Conservation (phyloP, 2,329 filamentous ascomycete species). For the Sphaceloma murrayae region DNA sequence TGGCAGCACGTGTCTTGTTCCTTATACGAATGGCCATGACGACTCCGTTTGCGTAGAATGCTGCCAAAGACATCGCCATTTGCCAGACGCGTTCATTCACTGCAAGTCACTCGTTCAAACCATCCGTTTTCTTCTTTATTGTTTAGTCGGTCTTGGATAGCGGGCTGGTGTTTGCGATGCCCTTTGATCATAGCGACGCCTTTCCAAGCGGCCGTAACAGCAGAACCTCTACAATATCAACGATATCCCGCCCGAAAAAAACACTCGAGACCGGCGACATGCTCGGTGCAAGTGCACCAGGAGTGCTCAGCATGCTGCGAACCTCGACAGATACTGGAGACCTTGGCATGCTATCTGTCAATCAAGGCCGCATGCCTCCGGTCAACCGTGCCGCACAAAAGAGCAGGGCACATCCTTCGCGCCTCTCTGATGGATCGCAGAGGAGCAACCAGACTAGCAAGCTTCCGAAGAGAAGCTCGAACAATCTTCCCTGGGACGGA, state of each 20-base stretch:
- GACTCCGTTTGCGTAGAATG: too few relatives aligned
- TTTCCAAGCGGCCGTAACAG: constrained; percentile 40
- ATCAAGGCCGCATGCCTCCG: constrained; percentile 31
- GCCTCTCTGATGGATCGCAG: constrained; percentile 34
- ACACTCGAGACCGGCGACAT: constrained; percentile 26
- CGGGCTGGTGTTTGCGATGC: constrained; percentile 37
- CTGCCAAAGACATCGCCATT: too few relatives aligned
- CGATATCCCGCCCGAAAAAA: constrained; percentile 27
- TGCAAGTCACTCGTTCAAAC: neutral
- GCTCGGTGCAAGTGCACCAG: constrained; percentile 28
- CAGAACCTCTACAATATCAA: constrained; percentile 38
- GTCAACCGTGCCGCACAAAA: constrained; percentile 30
- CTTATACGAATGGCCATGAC: too few relatives aligned
- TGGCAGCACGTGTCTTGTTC: too few relatives aligned
- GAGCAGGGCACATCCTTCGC: constrained; percentile 29
- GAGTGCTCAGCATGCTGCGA: constrained; percentile 42
- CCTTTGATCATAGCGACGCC: constrained; percentile 36
- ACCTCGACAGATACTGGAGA: constrained; percentile 42
- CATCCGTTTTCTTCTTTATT: too few relatives aligned
- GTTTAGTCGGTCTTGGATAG: too few relatives aligned
- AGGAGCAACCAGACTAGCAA: constrained; percentile 26
- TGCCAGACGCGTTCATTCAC: too few relatives aligned
- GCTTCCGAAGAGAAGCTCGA: constrained; percentile 33
- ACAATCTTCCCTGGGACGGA: constrained; percentile 31
- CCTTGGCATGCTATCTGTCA: constrained; percentile 33